Base-by-base conservation (phyloP, 2,329 filamentous ascomycete genomes). In the Talaromyces sp. region DNA sequence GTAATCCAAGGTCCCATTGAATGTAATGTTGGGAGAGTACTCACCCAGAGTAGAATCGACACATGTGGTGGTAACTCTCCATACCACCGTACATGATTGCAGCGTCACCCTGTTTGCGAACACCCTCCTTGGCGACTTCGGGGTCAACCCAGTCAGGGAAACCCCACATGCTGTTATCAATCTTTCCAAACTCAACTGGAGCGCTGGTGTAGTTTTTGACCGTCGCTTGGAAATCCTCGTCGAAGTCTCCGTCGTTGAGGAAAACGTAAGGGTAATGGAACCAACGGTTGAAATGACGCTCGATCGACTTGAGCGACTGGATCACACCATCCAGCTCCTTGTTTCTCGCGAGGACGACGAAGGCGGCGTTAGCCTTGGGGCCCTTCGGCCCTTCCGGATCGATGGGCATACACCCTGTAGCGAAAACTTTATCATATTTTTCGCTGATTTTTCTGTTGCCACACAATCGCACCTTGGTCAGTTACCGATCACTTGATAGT, bases 41-140 rank as follows among this genome's bases (percentile, higher is more conserved):
- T 66, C 80, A 94, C 88, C 93, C 94, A 58, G 94, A 99, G 77
- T 99, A 99, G 80, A 99, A 99, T 64, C 94, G 86, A 73, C 94
- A 99, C 94, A 99, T 99, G 75, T 95, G 88, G 69, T 99, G 94
- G 71, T 99, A 99, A 76, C 92, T 97, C 74, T 97, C 94, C 81
- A 99, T 88, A 42, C 94, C 94, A 72, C 94, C 94, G 71, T 97
- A 99, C 94, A 99, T 99, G 79, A 99, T 96, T 42, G 94, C 94
- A 46, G 87, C 87, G 73, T 99, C 94, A 61, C 94, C 94, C 74
- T 99, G 94, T 77, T 97, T 96, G 49, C 90, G 86, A 68, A 99
- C 96, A 55, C 93, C 93, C 74, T 99, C 94, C 76, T 92, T 91
- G 61, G 92, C 93, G 48, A 97, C 90, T 71, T 94, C 92, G 63